A percentile compares a stretch with the other conserved stretches of the same genome.
Conservation (phyloP, 345 rosid species). For the Leavenworthia alabamica region DNA sequence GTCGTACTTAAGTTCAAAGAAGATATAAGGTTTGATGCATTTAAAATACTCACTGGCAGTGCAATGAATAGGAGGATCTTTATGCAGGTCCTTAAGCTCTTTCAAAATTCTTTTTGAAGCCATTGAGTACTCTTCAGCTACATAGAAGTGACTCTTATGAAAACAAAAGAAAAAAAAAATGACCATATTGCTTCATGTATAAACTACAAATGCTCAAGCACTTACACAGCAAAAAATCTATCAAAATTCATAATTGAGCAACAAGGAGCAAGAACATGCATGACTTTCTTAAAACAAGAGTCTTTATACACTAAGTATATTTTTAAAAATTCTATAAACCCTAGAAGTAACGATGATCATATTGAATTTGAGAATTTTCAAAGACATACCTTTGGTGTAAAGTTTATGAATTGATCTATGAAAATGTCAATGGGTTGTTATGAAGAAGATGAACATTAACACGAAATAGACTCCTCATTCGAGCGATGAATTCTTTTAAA, state of each 20-base stretch:
- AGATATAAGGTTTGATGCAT: too few relatives aligned
- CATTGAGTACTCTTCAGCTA: conserved; percentile 28
- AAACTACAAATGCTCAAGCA: too few relatives aligned
- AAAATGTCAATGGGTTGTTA: too few relatives aligned
- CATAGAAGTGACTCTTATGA: background rate
- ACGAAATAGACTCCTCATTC: conserved; percentile 25
- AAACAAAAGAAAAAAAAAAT: background rate
- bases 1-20: too few relatives aligned
- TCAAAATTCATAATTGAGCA: too few relatives aligned
- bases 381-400: too few relatives aligned
- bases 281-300: background rate
- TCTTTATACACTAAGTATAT: background rate
- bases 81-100: conserved; percentile 67
- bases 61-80: conserved; percentile 70
- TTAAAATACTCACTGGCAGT: conserved; percentile 47
- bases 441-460: conserved; percentile 10
- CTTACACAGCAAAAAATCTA: too few relatives aligned
- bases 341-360: too few relatives aligned
- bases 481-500: too few relatives aligned
- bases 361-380: too few relatives aligned
- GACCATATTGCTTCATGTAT: too few relatives aligned
- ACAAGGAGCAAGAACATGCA: background rate
- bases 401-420: conserved; percentile 25
- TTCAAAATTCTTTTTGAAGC: conserved; percentile 64
- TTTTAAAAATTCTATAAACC: too few relatives aligned